Percentiles rank a stretch among this genome's conserved stretches.
These are phyloP conservation scores for Discostella stelligera DNA, from an alignment of 352 stramenopile genomes.

Conservation along the genomic window DNA sequence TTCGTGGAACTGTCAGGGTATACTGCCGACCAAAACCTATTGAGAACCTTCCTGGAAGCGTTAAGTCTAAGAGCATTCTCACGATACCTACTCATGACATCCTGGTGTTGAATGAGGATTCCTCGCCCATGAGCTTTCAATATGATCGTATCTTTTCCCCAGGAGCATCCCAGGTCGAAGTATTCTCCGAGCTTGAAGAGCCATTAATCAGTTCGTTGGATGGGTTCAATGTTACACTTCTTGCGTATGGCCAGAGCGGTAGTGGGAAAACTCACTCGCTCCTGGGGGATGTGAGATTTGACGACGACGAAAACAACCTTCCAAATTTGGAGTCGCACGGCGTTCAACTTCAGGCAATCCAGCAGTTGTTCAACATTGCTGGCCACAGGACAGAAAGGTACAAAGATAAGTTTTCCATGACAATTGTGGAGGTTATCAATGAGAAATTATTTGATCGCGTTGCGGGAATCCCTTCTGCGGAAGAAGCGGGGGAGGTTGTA, in stretches of 20 bases:
- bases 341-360: constrained; percentile 69
- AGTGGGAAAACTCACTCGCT: constrained; percentile 97
- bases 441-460: constrained; percentile 93
- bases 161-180: constrained; percentile 56
- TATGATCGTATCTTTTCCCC: constrained; percentile 74
- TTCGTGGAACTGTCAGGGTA: constrained; percentile 70
- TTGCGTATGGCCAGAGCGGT: constrained; percentile 97
- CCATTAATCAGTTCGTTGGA: constrained; percentile 87
- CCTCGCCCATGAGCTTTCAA: constrained; percentile 64
- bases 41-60: background rate
- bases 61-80: constrained; percentile 25
- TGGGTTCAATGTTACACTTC: constrained; percentile 98
- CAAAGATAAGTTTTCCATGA: constrained; percentile 74
- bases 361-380: constrained; percentile 75
- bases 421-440: constrained; percentile 95
- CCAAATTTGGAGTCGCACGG: constrained; percentile 61
- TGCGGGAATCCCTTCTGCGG: constrained; percentile 65
- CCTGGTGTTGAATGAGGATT: constrained; percentile 60
- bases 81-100: constrained; percentile 69
- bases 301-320: constrained; percentile 21
- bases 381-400: constrained; percentile 61
- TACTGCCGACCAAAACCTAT: constrained; percentile 63
- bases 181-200: constrained; percentile 75
- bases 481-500: constrained; percentile 59
- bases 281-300: constrained; percentile 64